Conservation (phyloP, 352 stramenopile genomes). For the Hyaloperonospora arabidopsidis region DNA sequence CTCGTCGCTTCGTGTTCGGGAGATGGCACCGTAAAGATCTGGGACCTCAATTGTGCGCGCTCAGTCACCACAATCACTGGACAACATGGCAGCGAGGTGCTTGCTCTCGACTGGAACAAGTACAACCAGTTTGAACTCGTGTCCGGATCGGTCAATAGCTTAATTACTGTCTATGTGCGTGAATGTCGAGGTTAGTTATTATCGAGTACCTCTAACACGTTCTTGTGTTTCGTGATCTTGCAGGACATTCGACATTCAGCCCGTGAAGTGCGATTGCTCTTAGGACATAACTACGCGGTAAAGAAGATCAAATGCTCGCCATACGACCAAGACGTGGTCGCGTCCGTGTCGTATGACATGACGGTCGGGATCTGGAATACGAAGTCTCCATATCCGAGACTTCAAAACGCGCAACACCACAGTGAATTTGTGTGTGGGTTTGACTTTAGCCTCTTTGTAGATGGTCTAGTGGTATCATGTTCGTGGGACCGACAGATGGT, state of each 20-base stretch:
- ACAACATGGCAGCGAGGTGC: constrained; percentile 71
- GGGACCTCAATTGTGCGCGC: constrained; percentile 54
- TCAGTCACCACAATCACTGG: constrained; percentile 53
- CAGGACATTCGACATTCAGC: constrained; percentile 75
- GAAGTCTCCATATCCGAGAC: constrained; percentile 60
- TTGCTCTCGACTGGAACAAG: constrained; percentile 89
- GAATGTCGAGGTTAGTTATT: not conserved
- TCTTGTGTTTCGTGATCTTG: not conserved
- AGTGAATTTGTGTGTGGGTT: constrained; percentile 85
- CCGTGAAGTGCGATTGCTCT: constrained; percentile 55
- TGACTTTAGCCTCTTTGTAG: constrained; percentile 78
- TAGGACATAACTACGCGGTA: constrained; percentile 79
- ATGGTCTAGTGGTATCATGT: constrained; percentile 67
- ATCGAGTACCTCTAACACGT: not conserved
- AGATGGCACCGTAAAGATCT: constrained; percentile 71
- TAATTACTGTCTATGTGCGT: constrained; percentile 80
- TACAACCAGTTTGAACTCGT: constrained; percentile 87
- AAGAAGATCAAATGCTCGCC: constrained; percentile 82
- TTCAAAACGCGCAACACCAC: constrained; percentile 74
- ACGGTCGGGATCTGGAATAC: constrained; percentile 85
- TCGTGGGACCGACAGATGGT: constrained; percentile 74
- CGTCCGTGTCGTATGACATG: constrained; percentile 88
- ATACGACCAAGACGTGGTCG: constrained; percentile 73
- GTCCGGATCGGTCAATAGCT: constrained; percentile 76
- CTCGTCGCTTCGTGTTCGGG: constrained; percentile 72